Percentiles rank a stretch among this genome's conserved stretches.
Evolutionary conservation across 1,284 basidiomycete species (phyloP).

Genomic region (Tylopilus sp.): DNA sequence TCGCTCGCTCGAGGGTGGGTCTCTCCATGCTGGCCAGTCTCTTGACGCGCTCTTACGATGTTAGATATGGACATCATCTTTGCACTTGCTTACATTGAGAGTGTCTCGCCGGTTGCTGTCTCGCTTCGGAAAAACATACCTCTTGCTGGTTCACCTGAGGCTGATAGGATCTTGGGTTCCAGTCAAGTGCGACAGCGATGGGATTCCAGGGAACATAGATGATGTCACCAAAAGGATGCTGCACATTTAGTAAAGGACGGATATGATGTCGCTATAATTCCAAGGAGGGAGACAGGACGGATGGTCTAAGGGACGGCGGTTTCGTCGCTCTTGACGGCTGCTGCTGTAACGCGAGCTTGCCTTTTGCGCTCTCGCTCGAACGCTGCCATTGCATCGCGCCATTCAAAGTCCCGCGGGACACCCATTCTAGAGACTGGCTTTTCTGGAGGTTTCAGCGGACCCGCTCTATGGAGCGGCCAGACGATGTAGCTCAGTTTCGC

Average conservation of each 20-base stretch:
- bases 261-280: neutral
- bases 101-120: slow-evolving; percentile 52
- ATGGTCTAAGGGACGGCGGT: neutral
- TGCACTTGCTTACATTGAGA: slow-evolving; percentile 53
- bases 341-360: slow-evolving; percentile 38
- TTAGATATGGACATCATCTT: slow-evolving; percentile 65
- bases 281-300: neutral
- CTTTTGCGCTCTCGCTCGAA: slow-evolving; percentile 45
- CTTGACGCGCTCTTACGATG: slow-evolving; percentile 5
- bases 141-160: slow-evolving; percentile 48
- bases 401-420: slow-evolving; percentile 35
- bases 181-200: slow-evolving; percentile 9
- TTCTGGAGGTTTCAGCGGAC: slow-evolving; percentile 35
- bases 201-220: neutral
- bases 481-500: slow-evolving; percentile 55
- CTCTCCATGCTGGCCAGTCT: neutral
- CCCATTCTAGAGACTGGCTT: slow-evolving; percentile 19
- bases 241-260: neutral
- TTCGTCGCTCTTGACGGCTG: slow-evolving; percentile 2
- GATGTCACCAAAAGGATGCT: too few species aligned
- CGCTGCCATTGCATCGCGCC: slow-evolving; percentile 43
- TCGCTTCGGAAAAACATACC: slow-evolving; percentile 55
- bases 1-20: slow-evolving; percentile 52
- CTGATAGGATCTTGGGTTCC: slow-evolving; percentile 47
- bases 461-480: slow-evolving; percentile 58